Evolutionary conservation across 1,139 yeast species (phyloP), one percentile per base, ranked within the genome.

Genomic region (Hemisphaericaspora xylanilytica): DNA sequence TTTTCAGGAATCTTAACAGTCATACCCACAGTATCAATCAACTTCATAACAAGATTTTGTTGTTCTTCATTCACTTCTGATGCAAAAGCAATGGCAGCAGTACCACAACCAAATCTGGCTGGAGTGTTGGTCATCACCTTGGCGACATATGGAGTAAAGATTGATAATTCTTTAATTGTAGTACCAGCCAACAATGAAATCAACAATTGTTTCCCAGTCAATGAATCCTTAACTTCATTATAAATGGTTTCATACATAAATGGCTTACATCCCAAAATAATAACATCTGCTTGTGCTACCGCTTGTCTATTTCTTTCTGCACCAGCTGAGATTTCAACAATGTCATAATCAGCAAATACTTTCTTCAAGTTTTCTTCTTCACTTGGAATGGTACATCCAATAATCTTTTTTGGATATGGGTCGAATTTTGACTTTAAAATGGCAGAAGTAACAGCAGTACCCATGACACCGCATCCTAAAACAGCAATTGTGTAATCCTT

Each of bases 41-140:
- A 65, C 46, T 76, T 72, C 68, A 75, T 64, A 24, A 82, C 85
- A 45, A 80, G 59, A 7, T 70, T 67, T 43, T 70, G 70, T 51
- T 79, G 78, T 39, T 73, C 61, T 6, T 50, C 56, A 38, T 73
- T 67, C 10, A 79, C 78, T 21, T 64, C 67, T 12, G 65, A 52
- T n/a, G 86, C 70, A 49, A 83, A 80, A 3, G 92, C 78, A 17
- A 92, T 81, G 17, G 88, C 90, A 7, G 97, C 96, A 75, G 94
- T 88, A 37, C 97, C 98, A 54, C 82, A 79, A 6, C 97, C 96
- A 60, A 71, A 82, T 60, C 83, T 85, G 31, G 97, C 95, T 4
- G 98, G 97, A 0, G 98, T 92, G 63, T 92, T 92, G 43, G 98
- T 92, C 96, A 94, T 90, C n/a, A 94, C 95, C 49, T 95, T 79